Conservation (phyloP, 306 rosid genomes). For the Arachis stenosperma region DNA sequence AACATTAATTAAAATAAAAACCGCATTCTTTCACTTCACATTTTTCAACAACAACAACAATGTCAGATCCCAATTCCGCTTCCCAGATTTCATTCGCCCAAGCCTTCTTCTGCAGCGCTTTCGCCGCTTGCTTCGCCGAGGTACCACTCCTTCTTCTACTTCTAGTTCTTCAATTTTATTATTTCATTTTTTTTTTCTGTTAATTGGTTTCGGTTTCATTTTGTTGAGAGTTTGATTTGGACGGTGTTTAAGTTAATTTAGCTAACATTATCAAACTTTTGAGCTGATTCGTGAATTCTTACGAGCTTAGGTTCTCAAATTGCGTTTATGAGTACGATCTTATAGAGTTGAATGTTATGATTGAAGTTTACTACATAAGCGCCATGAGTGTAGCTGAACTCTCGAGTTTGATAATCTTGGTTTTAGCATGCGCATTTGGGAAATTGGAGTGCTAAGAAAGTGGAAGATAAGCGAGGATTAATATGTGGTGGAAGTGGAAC, state of each 20-base stretch:
- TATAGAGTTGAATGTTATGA: too few relatives aligned
- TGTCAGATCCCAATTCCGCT: conserved; percentile 81
- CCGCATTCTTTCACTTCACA: neutral
- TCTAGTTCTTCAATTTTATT: too few relatives aligned
- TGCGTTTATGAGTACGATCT: too few relatives aligned
- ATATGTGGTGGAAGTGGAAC: neutral
- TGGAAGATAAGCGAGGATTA: too few relatives aligned
- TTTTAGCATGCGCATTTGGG: neutral
- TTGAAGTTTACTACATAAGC: too few relatives aligned
- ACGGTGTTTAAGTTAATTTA: neutral
- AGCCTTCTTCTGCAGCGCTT: conserved; percentile 83
- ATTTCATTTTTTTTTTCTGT: neutral
- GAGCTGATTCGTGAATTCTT: too few relatives aligned
- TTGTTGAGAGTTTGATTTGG: neutral
- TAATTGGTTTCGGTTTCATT: neutral
- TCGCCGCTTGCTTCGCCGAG: conserved; percentile 98
- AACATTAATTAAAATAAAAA: too few relatives aligned
- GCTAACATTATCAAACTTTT: too few relatives aligned
- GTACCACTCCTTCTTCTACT: conserved; percentile 37
- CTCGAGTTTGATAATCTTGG: neutral
- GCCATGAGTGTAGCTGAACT: too few relatives aligned
- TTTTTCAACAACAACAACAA: conserved; percentile 30
- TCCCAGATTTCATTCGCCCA: conserved; percentile 70
- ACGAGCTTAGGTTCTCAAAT: too few relatives aligned
- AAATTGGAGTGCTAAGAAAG: neutral